A percentile compares a stretch with the other conserved stretches of the same genome.
Conservation (phyloP, 1,284 basidiomycete species). For the Volvariella volvacea region DNA sequence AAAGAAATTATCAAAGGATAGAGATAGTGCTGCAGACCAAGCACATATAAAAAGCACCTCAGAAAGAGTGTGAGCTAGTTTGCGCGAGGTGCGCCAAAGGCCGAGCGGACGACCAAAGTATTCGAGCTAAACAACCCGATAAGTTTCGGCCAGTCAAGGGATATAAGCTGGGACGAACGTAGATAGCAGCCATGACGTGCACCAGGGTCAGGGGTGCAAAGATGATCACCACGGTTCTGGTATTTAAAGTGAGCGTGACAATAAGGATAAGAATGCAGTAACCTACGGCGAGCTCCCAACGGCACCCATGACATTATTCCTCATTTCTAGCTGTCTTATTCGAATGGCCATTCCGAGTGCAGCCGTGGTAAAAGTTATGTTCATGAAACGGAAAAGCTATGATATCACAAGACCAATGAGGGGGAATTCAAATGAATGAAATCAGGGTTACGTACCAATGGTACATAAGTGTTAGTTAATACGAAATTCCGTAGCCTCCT, state of each 20-base stretch:
- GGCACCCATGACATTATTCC: slow-evolving; percentile 50
- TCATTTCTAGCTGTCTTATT: slow-evolving; percentile 57
- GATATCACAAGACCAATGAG: slow-evolving; percentile 24
- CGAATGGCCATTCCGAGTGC: slow-evolving; percentile 78
- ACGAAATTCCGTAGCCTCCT: slow-evolving; percentile 59
- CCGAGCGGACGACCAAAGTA: slow-evolving; percentile 89
- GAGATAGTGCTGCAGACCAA: slow-evolving; percentile 86
- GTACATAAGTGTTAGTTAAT: slow-evolving; percentile 67
- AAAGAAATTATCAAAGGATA: slow-evolving; percentile 89
- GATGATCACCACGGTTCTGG: slow-evolving; percentile 78
- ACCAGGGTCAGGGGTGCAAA: slow-evolving; percentile 80
- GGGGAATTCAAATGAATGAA: slow-evolving; percentile 14
- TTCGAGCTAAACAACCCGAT: slow-evolving; percentile 56
- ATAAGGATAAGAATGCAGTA: slow-evolving; percentile 5
- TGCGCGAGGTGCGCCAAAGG: slow-evolving; percentile 80
- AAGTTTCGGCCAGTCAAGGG: neutral
- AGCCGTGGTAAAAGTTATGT: slow-evolving; percentile 75
- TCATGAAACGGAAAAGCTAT: slow-evolving; percentile 80
- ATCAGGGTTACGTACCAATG: slow-evolving; percentile 45
- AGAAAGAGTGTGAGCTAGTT: slow-evolving; percentile 72
- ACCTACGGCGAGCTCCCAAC: slow-evolving; percentile 79
- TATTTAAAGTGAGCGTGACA: slow-evolving; percentile 10
- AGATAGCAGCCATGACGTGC: slow-evolving; percentile 81
- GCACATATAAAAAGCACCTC: slow-evolving; percentile 88
- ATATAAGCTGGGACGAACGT: slow-evolving; percentile 43